These are phyloP conservation scores for Coniochaeta prunicola DNA, from an alignment of 2,329 filamentous ascomycete species.

Conservation along the genomic window DNA sequence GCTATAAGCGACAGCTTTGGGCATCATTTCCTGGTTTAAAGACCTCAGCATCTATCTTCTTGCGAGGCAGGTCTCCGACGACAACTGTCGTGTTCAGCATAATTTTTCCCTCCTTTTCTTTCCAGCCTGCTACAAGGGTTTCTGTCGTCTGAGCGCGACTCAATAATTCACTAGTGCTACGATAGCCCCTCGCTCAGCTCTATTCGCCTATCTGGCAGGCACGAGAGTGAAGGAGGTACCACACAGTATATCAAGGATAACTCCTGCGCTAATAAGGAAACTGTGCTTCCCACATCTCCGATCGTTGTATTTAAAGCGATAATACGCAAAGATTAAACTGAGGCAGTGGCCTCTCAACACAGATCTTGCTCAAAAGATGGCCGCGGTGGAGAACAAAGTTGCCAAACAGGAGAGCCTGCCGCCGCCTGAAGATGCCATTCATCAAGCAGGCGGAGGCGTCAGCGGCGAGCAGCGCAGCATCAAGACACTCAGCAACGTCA, in stretches of 20 bases:
- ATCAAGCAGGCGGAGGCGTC: slow-evolving; percentile 41
- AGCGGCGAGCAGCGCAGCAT: slow-evolving; percentile 33
- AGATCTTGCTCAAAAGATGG: background rate
- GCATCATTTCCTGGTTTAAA: background rate
- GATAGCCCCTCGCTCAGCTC: background rate
- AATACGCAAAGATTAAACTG: background rate
- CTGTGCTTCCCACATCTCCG: background rate
- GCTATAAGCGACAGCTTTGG: background rate
- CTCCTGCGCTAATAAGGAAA: background rate
- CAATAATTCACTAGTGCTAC: background rate
- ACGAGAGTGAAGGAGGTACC: background rate
- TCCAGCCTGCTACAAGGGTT: background rate
- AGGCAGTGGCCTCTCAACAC: background rate
- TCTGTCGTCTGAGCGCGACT: background rate
- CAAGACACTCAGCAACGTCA: slow-evolving; percentile 29
- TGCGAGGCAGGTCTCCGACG: background rate
- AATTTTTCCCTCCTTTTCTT: background rate
- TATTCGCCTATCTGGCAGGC: background rate
- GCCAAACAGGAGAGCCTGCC: background rate
- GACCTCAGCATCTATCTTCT: background rate
- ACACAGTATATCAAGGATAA: background rate
- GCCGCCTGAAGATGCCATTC: slow-evolving; percentile 20
- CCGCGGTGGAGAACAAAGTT: background rate
- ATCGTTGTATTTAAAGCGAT: background rate
- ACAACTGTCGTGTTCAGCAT: background rate